These are phyloP conservation scores for Nigrospora osmanthi DNA, from an alignment of 2,329 filamentous ascomycete genomes.

Conservation along the genomic window DNA sequence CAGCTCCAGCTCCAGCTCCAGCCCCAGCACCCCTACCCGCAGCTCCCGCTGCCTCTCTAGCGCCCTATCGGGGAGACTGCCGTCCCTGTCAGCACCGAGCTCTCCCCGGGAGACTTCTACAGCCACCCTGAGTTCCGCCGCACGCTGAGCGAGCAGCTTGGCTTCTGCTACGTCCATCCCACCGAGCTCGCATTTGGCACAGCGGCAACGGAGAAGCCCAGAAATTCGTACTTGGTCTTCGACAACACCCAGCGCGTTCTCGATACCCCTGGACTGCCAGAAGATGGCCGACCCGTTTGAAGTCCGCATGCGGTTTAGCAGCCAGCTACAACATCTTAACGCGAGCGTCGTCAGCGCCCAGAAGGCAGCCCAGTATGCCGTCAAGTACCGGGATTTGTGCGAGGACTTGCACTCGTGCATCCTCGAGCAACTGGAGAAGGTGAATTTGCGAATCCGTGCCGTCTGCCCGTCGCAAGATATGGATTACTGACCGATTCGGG, in stretches of 20 bases:
- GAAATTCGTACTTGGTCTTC: not conserved
- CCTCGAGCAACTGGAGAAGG: conserved; percentile 84
- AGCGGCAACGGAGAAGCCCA: not conserved
- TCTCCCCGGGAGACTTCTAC: not conserved
- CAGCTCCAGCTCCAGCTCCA: no score
- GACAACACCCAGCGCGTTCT: not conserved
- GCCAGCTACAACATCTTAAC: conserved; percentile 81
- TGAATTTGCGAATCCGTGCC: conserved; percentile 25
- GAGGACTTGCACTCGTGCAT: conserved; percentile 98
- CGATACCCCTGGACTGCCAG: not conserved
- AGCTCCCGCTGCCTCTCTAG: no score
- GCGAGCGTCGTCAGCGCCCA: conserved; percentile 82
- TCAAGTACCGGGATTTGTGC: conserved; percentile 90
- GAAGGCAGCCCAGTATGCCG: conserved; percentile 89
- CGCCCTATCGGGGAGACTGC: no score
- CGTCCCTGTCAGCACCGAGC: no score
- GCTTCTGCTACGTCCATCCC: not conserved
- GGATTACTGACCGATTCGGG: no score
- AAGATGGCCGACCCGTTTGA: conserved; percentile 80
- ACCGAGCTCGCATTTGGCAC: not conserved
- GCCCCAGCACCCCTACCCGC: no score
- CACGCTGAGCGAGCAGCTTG: not conserved
- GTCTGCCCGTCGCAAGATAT: no score
- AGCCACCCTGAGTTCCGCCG: not conserved
- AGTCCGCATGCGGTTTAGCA: conserved; percentile 94